A percentile compares a stretch with the other conserved stretches of the same genome.
Evolutionary conservation across 192 early-diverging fungal genomes (phyloP).

Genomic region (Chytriomyces sp.): DNA sequence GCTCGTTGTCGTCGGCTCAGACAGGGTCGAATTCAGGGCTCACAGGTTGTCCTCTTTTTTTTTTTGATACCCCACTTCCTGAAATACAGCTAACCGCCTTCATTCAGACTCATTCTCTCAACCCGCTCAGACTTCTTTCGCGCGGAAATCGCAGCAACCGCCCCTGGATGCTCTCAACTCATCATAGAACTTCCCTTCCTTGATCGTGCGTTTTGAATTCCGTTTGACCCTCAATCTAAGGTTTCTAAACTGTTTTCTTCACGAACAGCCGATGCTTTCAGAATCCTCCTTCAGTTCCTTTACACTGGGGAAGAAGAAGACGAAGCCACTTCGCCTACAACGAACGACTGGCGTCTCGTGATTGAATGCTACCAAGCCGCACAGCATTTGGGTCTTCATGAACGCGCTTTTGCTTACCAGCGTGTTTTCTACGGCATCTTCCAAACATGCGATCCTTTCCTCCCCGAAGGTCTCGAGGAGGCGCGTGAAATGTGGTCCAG

Average conservation of each 20-base stretch:
- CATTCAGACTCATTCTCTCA: constrained; percentile 21
- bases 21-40: constrained; percentile 23
- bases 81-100: neutral
- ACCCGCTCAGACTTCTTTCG: constrained; percentile 29
- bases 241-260: neutral
- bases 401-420: constrained; percentile 16
- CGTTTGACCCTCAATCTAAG: neutral
- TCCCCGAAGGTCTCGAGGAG: neutral
- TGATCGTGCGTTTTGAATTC: constrained; percentile 12
- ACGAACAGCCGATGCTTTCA: constrained; percentile 26
- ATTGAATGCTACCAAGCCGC: constrained; percentile 20
- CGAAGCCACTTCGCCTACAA: constrained; percentile 24
- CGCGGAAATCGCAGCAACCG: neutral
- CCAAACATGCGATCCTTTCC: neutral
- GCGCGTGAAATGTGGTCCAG: constrained; percentile 27
- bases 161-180: neutral
- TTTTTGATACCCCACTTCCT: neutral
- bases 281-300: constrained; percentile 26
- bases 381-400: neutral
- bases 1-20: constrained; percentile 22
- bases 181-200: constrained; percentile 8
- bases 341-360: constrained; percentile 31
- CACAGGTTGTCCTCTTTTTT: constrained; percentile 17
- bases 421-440: constrained; percentile 17
- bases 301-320: constrained; percentile 30